Conservation (phyloP, 2,329 filamentous ascomycete genomes). For the Cladosporium oxysporum region DNA sequence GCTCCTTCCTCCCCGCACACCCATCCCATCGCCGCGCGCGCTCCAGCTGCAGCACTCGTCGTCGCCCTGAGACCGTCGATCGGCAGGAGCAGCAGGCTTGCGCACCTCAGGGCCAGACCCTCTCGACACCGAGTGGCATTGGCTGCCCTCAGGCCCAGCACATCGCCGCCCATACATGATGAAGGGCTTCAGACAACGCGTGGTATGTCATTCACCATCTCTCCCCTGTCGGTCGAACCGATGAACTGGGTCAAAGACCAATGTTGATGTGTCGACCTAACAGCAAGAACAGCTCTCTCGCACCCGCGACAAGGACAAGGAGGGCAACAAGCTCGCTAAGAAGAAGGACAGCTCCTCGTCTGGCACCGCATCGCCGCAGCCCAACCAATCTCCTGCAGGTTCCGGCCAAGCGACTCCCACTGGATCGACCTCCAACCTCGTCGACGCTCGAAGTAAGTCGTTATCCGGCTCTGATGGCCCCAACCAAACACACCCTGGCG, state of each 20-base stretch:
- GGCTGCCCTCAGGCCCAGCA: constrained; percentile 27
- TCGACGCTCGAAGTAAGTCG: constrained; percentile 82
- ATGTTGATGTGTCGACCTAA: constrained; percentile 34
- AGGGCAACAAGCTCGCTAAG: constrained; percentile 69
- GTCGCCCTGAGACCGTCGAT: constrained; percentile 16
- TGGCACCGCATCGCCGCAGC: constrained; percentile 76
- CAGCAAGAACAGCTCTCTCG: constrained; percentile 84
- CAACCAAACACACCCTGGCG: constrained; percentile 50
- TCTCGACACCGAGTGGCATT: constrained; percentile 33
- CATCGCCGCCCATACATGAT: constrained; percentile 52
- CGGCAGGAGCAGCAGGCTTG: constrained; percentile 21
- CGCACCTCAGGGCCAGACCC: constrained; percentile 29
- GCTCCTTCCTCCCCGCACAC: not conserved
- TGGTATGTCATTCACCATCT: constrained; percentile 64
- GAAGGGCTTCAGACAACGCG: constrained; percentile 97
- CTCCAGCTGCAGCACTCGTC: constrained; percentile 3
- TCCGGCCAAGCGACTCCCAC: constrained; percentile 74
- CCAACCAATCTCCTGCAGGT: constrained; percentile 59
- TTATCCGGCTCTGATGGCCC: constrained; percentile 51
- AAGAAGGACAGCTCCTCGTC: constrained; percentile 57
- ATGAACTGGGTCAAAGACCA: constrained; percentile 24
- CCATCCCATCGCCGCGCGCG: not conserved
- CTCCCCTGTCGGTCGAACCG: not conserved
- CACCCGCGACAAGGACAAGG: constrained; percentile 65
- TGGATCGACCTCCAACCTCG: constrained; percentile 84